Conservation (phyloP, 2,329 filamentous ascomycete species). For the Ceratocystis eucalypticola region DNA sequence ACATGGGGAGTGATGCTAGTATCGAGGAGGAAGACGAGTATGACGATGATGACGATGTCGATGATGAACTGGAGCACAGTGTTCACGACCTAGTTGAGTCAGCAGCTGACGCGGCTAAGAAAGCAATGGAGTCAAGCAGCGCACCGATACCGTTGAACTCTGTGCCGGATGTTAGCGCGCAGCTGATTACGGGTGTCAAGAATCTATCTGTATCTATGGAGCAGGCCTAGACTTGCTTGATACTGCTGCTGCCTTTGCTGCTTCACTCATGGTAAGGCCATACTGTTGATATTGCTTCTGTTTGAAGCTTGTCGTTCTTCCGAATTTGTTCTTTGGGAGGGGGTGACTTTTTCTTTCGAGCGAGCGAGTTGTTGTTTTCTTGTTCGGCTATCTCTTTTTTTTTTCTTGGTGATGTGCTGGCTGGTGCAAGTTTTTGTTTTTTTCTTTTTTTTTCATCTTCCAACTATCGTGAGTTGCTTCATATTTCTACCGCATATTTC, state of each 20-base stretch:
- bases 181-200: slow-evolving; percentile 20
- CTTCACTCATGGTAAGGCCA: not conserved
- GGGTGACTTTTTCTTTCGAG: not conserved
- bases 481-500: slow-evolving; percentile 16
- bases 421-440: not conserved
- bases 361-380: not conserved
- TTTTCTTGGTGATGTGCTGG: not conserved
- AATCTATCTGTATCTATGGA: slow-evolving; percentile 19
- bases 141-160: not conserved
- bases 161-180: slow-evolving; percentile 18
- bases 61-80: slow-evolving; percentile 17
- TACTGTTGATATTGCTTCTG: not conserved
- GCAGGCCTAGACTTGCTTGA: not conserved
- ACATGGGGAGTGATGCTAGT: slow-evolving; percentile 28
- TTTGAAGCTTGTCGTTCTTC: not conserved
- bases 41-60: slow-evolving; percentile 25
- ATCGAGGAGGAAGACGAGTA: slow-evolving; percentile 32
- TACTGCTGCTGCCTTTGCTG: not conserved
- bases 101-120: slow-evolving; percentile 13
- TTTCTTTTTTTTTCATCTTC: not conserved
- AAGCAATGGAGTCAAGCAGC: slow-evolving; percentile 3
- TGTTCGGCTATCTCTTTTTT: not conserved
- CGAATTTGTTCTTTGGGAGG: not conserved
- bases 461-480: slow-evolving; percentile 5
- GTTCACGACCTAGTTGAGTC: slow-evolving; percentile 15